phyloP scores from a whole-genome alignment of 2,329 filamentous ascomycete species.

The Pseudovirgaria hyperparasitica region DNA sequence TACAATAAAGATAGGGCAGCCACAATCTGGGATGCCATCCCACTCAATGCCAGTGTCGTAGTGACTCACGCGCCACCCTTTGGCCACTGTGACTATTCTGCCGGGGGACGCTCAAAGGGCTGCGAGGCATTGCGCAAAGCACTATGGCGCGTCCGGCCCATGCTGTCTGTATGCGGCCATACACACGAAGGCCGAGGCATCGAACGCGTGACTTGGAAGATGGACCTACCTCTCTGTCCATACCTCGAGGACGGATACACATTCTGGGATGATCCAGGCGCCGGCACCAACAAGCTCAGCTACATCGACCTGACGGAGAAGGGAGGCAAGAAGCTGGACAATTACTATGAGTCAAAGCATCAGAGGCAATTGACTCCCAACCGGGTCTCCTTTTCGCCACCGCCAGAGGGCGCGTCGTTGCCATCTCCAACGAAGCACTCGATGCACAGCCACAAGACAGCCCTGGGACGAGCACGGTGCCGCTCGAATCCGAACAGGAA shows the following conservation, averaged over 20 bases:
- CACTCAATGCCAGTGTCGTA: conserved; percentile 49
- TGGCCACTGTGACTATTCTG: conserved; percentile 41
- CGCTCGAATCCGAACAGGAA: no score
- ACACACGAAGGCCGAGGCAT: conserved; percentile 56
- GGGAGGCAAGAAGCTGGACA: conserved; percentile 19
- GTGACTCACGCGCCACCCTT: conserved; percentile 59
- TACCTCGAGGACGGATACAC: conserved; percentile 33
- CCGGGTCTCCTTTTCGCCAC: neutral
- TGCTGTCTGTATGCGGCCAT: conserved; percentile 58
- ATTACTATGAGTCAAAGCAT: conserved; percentile 8
- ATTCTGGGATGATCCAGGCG: conserved; percentile 48
- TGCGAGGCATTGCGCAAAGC: conserved; percentile 47
- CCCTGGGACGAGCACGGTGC: no score
- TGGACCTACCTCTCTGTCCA: conserved; percentile 19
- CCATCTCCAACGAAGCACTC: conserved; percentile 19
- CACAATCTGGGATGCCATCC: conserved; percentile 48
- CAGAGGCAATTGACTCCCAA: neutral
- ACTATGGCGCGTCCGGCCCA: conserved; percentile 49
- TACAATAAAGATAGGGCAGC: conserved; percentile 36
- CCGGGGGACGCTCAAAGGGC: conserved; percentile 30
- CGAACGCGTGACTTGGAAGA: conserved; percentile 48
- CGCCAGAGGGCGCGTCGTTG: conserved; percentile 7
- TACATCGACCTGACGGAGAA: conserved; percentile 47
- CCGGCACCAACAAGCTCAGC: conserved; percentile 46
- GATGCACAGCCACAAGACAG: conserved; percentile 9